A percentile compares a stretch with the other conserved stretches of the same genome.
Evolutionary conservation across 345 rosid species (phyloP).

Genomic region (Sonneratia caseolaris): DNA sequence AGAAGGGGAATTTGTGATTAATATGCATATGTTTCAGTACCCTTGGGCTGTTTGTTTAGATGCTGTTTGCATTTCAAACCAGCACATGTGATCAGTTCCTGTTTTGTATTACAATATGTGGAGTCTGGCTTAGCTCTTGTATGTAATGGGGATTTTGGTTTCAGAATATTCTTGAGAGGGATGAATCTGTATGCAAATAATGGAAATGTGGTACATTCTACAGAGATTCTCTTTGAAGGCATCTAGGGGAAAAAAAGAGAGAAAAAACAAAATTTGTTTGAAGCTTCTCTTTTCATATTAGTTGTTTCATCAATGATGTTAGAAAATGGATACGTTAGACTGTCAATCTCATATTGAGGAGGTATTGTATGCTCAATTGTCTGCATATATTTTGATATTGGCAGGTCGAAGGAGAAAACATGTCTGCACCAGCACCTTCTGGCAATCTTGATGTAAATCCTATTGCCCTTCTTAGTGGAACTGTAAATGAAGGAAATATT

Average conservation of each 20-base stretch:
- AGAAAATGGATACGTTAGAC: neutral
- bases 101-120: neutral
- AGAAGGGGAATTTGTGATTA: too few species aligned
- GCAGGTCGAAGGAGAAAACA: slow-evolving; percentile 6
- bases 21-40: too few species aligned
- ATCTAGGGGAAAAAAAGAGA: neutral
- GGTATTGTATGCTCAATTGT: neutral
- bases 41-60: neutral
- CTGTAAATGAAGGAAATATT: slow-evolving; percentile 37
- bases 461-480: slow-evolving; percentile 32
- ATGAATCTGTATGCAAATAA: neutral
- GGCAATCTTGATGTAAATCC: slow-evolving; percentile 20
- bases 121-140: neutral
- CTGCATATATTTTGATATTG: slow-evolving; percentile 2
- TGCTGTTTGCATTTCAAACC: neutral
- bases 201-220: neutral
- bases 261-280: neutral
- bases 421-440: slow-evolving; percentile 13
- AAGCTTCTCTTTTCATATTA: neutral
- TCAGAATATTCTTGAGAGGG: neutral
- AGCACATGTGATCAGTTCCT: neutral
- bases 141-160: neutral
- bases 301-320: neutral
- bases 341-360: neutral
- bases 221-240: neutral